Percentiles rank a stretch among this genome's conserved stretches.
Conservation (phyloP, 2,329 filamentous ascomycete species). For the Fusarium virguliforme region DNA sequence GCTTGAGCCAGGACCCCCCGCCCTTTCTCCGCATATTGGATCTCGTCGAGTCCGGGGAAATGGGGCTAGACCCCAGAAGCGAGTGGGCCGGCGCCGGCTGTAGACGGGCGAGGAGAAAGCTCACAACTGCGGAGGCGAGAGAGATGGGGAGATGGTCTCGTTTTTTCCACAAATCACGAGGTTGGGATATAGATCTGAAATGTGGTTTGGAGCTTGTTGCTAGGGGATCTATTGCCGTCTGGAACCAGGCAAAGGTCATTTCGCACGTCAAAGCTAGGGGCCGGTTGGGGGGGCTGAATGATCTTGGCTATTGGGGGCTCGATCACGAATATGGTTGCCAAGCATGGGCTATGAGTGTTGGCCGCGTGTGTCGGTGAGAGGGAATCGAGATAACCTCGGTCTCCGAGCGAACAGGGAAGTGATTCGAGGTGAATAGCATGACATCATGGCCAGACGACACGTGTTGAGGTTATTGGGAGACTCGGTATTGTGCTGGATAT, state of each 20-base stretch:
- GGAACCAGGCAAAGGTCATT: not conserved
- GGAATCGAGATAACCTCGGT: not conserved
- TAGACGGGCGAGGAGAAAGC: not conserved
- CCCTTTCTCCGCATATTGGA: conserved; percentile 8
- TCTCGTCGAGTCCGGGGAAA: conserved; percentile 5
- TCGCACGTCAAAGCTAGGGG: not conserved
- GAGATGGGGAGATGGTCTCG: not conserved
- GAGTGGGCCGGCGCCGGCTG: conserved; percentile 4
- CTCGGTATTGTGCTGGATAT: no score
- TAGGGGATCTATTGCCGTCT: conserved; percentile 2
- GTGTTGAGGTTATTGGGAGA: no score
- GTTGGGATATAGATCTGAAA: not conserved
- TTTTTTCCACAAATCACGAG: conserved; percentile 1
- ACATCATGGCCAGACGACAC: not conserved
- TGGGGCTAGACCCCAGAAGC: not conserved
- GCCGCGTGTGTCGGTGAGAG: not conserved
- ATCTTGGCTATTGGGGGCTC: not conserved
- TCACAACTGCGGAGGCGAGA: not conserved
- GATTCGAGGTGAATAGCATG: not conserved
- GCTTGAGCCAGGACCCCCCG: not conserved
- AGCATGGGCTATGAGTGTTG: not conserved
- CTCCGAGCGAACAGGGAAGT: not conserved
- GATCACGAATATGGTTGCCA: not conserved
- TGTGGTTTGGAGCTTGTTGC: not conserved
- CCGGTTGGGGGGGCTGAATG: not conserved